These are phyloP conservation scores for Acer negundo DNA, from an alignment of 345 rosid species.

Conservation along the genomic window DNA sequence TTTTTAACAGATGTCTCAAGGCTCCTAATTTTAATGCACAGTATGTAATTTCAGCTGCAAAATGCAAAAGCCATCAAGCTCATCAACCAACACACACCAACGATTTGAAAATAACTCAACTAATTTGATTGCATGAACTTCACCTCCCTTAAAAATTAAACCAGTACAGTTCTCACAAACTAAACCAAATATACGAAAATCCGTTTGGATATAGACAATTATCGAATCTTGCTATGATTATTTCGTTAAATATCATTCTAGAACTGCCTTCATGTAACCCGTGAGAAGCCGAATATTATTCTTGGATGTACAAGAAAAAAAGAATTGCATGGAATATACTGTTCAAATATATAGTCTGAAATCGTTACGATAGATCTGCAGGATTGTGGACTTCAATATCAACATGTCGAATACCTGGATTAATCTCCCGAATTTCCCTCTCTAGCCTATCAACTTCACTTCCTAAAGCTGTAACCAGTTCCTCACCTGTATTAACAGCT, in stretches of 20 bases:
- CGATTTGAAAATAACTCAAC: not conserved
- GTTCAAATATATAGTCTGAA: not conserved
- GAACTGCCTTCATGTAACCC: not conserved
- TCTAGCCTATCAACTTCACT: constrained; percentile 98
- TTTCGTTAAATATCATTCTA: not conserved
- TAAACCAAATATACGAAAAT: not conserved
- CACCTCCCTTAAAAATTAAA: not conserved
- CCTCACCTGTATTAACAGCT: constrained; percentile 67
- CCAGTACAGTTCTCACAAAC: not conserved
- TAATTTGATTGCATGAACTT: not conserved
- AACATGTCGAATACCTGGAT: constrained; percentile 94
- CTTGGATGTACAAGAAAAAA: not conserved
- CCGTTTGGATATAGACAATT: no score
- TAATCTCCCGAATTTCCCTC: constrained; percentile 90
- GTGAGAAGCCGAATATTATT: not conserved
- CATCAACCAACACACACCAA: not conserved
- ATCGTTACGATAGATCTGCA: constrained; percentile 37
- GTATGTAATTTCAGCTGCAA: not conserved
- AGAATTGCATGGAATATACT: not conserved
- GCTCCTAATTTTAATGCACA: not conserved
- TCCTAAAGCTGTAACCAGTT: constrained; percentile 95
- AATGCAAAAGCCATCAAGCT: not conserved
- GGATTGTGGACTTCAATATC: constrained; percentile 99
- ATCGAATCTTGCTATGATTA: not conserved
- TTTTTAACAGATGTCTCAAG: no score